Base-by-base conservation (phyloP, 257 asterid genomes). In the Ballota nigra region DNA sequence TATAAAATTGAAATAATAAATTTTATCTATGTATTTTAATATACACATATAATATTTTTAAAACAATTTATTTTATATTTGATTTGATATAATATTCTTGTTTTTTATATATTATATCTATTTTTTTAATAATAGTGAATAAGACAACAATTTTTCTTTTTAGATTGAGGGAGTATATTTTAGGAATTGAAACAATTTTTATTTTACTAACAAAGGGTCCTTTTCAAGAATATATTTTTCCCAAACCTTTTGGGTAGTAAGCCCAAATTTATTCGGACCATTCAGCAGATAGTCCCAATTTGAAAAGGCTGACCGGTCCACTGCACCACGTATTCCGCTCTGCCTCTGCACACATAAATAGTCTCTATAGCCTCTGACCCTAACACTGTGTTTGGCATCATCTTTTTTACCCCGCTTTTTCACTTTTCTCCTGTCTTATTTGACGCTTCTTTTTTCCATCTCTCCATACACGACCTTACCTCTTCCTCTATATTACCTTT, bases 331-430 rank as follows among this genome's bases (percentile, higher is more conserved):
- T 23, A 43, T 36, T 11, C 15, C 63, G 61, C 78, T 60, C 70
- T 63, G 15, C 7, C 71, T 7, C 70, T 52, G 62, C 57, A 34
- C 33, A 18, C 45, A 58, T 49, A 71, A 29, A 29, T 29, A 29
- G 78, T 24, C 59, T 69, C 43, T 36, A 36, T 36, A 36, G 5
- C 38, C 71, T 51, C 84, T 57, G 47, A 63, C 11, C 75, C 40
- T 40, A 73, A 73, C 64, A 6, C 82, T 41, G 71, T 66, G 85
- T 83, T 80, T 80, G 85, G 81, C 82, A 72, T 74, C 72, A 56
- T 70, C 74, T 70, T 68, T 63, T 65, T 41, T 3, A 38, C 23
- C 33, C 11, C 60, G 22, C 74, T 66, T 81, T 78, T 79, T 70
- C 70, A 40, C 80, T 63, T 72, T 79, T 22, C 60, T 70, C 52